Evolutionary conservation across 768 basidiomycete genomes (phyloP).

Genomic region (Collybia sp.): DNA sequence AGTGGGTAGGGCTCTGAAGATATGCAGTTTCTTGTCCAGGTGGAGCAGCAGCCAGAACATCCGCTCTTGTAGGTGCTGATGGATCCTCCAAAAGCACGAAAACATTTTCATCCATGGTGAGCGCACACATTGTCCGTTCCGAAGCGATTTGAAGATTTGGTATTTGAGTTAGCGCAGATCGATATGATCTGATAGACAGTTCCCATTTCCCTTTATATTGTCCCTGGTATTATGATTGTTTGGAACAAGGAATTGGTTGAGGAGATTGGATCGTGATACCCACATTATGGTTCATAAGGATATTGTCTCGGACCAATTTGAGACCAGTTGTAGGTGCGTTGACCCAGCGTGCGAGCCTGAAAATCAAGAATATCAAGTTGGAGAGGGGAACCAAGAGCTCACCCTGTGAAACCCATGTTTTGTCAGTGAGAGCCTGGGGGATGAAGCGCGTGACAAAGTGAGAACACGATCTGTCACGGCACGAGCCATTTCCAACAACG

Average conservation of each 20-base stretch:
- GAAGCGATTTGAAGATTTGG: constrained; percentile 43
- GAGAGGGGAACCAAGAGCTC: constrained; percentile 11
- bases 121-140: constrained; percentile 69
- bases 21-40: constrained; percentile 36
- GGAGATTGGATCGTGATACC: background rate
- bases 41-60: constrained; percentile 44
- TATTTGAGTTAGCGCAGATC: constrained; percentile 62
- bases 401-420: constrained; percentile 65
- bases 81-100: constrained; percentile 80
- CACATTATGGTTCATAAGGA: constrained; percentile 66
- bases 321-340: constrained; percentile 76
- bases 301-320: constrained; percentile 64
- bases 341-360: constrained; percentile 74
- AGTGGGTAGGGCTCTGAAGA: constrained; percentile 55
- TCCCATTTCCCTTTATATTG: constrained; percentile 60
- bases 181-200: constrained; percentile 67
- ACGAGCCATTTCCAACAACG: constrained; percentile 8
- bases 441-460: constrained; percentile 6
- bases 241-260: constrained; percentile 12
- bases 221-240: constrained; percentile 38
- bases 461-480: constrained; percentile 12
- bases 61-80: constrained; percentile 60
- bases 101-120: constrained; percentile 78
- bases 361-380: constrained; percentile 5
- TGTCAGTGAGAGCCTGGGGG: background rate